Conservation (phyloP, 2,329 filamentous ascomycete genomes). For the Thielaviopsis ethacetica region DNA sequence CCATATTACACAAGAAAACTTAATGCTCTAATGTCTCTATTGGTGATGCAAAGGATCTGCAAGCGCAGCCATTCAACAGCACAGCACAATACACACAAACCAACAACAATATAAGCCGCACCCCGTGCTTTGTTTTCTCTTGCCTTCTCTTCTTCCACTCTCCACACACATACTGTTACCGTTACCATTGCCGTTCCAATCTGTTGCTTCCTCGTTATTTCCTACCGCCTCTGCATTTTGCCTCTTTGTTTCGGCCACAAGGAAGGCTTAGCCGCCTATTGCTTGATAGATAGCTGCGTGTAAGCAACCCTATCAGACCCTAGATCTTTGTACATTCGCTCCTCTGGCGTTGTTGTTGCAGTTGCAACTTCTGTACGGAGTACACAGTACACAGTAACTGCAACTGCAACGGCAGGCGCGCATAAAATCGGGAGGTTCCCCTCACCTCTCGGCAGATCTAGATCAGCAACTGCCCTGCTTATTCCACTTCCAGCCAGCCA, state of each 20-base stretch:
- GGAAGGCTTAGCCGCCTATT: too few relatives aligned
- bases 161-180: background rate
- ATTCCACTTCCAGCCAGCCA: background rate
- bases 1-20: background rate
- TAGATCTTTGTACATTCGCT: background rate
- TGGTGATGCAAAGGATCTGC: background rate
- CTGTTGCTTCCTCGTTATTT: background rate
- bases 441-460: background rate
- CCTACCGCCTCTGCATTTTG: background rate
- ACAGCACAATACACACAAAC: background rate
- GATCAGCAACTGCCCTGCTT: background rate
- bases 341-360: background rate
- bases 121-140: background rate
- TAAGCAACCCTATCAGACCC: background rate
- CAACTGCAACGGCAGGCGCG: background rate
- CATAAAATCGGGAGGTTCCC: background rate
- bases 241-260: background rate
- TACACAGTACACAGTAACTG: too few relatives aligned
- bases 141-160: background rate
- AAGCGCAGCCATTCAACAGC: background rate
- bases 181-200: background rate
- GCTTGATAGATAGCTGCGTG: background rate
- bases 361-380: too few relatives aligned
- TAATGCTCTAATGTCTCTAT: background rate
- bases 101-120: background rate